Base-by-base conservation (phyloP, 2,329 filamentous ascomycete species). In the Arthrobotrys entomopaga region DNA sequence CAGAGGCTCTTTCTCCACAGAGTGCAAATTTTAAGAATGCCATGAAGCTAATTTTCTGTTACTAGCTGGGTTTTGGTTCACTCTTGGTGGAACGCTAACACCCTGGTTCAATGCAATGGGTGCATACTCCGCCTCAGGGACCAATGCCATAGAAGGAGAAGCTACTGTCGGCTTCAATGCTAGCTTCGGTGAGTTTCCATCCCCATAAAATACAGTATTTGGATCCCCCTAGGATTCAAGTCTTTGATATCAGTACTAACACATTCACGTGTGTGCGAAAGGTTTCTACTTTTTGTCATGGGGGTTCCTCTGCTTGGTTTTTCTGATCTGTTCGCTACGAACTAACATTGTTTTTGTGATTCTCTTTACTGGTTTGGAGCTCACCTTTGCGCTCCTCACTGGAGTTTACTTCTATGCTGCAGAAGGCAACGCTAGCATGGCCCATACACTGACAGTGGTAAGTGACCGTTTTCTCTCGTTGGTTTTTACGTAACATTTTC, bases 301-400 rank as follows among this genome's bases (percentile, higher is more conserved):
- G 89, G 87, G 82, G 2, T 75, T 91, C n/a, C 82, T 91, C 26
- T 88, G 86, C 80, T 81, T 91, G 75, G 79, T 92, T 77, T 92
- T 87, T 82, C 82, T 91, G 57, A 83, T 92, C 79, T 90, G 88
- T 81, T 85, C 90, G 0, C 82, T 92, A 16, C 87, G 90, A 54
- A 92, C 89, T 29, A 93, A 93, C 80, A 66, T 91, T 8, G 84
- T 87, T 80, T 91, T 92, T 81, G 85, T 90, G 77, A 77, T 87
- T 65, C 90, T 93, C 81, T 92, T 92, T 83, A 79, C 88, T 71
- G 83, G 83, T 0, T 84, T 92, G n/a, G 80, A 86, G 16, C 79
- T 87, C 11, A 82, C 84, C 1, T 91, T 92, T 79, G 80, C 81
- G 11, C 82, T 88, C 24, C 83, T 92, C 34, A 84, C 89, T 0